These are phyloP conservation scores for Paraphoma chrysanthemicola DNA, from an alignment of 2,329 filamentous ascomycete species.

Conservation along the genomic window DNA sequence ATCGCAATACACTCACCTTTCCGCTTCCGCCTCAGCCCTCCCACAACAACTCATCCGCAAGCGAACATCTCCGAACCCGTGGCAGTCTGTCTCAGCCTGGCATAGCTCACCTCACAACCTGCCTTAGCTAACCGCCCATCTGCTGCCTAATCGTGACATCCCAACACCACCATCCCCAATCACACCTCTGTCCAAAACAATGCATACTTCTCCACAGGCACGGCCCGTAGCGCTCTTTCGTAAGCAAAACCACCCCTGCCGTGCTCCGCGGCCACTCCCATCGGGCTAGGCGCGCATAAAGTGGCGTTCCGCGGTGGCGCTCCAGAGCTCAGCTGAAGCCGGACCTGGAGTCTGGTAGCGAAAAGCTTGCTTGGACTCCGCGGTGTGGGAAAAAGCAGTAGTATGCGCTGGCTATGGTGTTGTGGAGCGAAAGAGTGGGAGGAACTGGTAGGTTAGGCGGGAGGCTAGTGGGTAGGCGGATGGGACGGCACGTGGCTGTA, in stretches of 20 bases:
- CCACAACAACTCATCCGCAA: not conserved
- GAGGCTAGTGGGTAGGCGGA: not conserved
- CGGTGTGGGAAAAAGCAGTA: not conserved
- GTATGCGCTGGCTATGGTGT: not conserved
- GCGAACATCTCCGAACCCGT: no score
- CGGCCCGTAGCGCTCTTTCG: not conserved
- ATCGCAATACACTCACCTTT: no score
- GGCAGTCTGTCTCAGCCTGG: no score
- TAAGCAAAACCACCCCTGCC: not conserved
- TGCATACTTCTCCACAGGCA: not conserved
- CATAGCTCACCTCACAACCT: no score
- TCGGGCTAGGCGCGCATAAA: not conserved
- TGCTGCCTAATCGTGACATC: not conserved
- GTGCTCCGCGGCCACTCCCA: not conserved
- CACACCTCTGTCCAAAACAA: not conserved
- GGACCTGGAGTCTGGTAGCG: not conserved
- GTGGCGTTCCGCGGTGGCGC: not conserved
- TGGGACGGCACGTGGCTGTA: not conserved
- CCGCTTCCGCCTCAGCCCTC: no score
- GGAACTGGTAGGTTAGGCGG: not conserved
- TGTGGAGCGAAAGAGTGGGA: not conserved
- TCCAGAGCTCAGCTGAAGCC: not conserved
- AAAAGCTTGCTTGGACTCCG: not conserved
- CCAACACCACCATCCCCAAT: not conserved
- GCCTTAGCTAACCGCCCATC: not conserved